Evolutionary conservation across 306 rosid species (phyloP).

Genomic region (Rosa chinensis): DNA sequence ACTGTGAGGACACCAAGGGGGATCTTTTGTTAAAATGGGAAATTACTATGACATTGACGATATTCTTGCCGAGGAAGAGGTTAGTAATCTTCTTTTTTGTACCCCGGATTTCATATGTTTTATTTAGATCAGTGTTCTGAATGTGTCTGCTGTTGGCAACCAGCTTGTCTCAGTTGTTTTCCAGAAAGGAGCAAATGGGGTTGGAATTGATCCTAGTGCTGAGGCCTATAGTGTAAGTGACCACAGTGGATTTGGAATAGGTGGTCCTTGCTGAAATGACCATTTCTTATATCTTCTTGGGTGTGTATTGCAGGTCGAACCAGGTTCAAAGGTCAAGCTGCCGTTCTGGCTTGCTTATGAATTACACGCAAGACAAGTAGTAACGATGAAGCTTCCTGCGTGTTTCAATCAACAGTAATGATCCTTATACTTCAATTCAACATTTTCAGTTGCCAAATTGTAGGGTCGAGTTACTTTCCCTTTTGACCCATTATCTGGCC

Average conservation of each 20-base stretch:
- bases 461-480: background rate
- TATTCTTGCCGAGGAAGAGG: slow-evolving; percentile 84
- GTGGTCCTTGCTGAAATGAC: slow-evolving; percentile 12
- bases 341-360: slow-evolving; percentile 97
- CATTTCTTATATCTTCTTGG: slow-evolving; percentile 29
- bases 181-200: slow-evolving; percentile 79
- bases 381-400: slow-evolving; percentile 57
- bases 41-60: slow-evolving; percentile 82
- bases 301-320: slow-evolving; percentile 69
- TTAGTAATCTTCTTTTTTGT: slow-evolving; percentile 14
- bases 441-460: slow-evolving; percentile 15
- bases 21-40: slow-evolving; percentile 43
- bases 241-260: slow-evolving; percentile 4
- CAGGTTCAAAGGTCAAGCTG: slow-evolving; percentile 83
- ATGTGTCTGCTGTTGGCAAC: slow-evolving; percentile 19
- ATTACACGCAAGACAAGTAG: slow-evolving; percentile 73
- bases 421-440: background rate
- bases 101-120: slow-evolving; percentile 8
- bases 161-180: slow-evolving; percentile 71
- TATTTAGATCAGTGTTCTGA: slow-evolving; percentile 13
- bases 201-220: slow-evolving; percentile 85
- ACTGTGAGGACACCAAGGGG: slow-evolving; percentile 23
- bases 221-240: slow-evolving; percentile 67
- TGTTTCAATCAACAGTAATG: slow-evolving; percentile 85
- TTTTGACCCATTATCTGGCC: background rate